Percentiles rank a stretch among this genome's conserved stretches.
These are phyloP conservation scores for Leccinum subtestaceum DNA, from an alignment of 768 basidiomycete genomes.

Conservation along the genomic window DNA sequence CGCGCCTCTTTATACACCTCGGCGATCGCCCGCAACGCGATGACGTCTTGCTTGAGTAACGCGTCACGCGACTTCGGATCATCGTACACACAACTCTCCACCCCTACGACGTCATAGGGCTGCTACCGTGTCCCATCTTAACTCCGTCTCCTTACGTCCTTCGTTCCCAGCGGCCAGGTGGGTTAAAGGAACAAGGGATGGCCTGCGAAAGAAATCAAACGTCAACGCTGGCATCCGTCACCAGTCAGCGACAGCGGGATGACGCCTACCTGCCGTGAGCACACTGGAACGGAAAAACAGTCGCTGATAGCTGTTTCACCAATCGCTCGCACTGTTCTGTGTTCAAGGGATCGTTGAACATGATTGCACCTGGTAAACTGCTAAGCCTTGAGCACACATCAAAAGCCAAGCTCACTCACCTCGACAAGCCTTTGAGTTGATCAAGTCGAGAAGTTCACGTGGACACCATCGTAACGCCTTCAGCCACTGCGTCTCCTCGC, in stretches of 20 bases:
- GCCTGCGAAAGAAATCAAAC: constrained; percentile 33
- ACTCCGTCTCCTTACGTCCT: constrained; percentile 4
- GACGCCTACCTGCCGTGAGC: constrained; percentile 82
- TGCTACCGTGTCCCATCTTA: constrained; percentile 28
- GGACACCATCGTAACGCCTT: constrained; percentile 80
- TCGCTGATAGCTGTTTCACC: constrained; percentile 62
- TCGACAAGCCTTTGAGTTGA: constrained; percentile 95
- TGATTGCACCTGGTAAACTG: constrained; percentile 74
- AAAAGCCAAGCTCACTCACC: constrained; percentile 47
- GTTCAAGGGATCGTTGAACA: constrained; percentile 87
- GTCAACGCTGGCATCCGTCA: background rate
- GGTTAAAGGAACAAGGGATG: constrained; percentile 53
- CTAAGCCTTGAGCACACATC: constrained; percentile 2
- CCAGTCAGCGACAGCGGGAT: background rate
- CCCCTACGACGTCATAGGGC: constrained; percentile 12
- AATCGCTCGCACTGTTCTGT: constrained; percentile 67
- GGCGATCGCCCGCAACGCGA: constrained; percentile 23
- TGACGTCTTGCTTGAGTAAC: constrained; percentile 19
- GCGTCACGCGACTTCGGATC: constrained; percentile 31
- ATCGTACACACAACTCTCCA: background rate
- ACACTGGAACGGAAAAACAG: constrained; percentile 89
- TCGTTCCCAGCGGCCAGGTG: constrained; percentile 23
- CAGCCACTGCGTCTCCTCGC: constrained; percentile 50
- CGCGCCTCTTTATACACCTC: constrained; percentile 24
- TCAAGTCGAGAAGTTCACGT: constrained; percentile 72